These are phyloP conservation scores for Cyberlindnera xylosilytica DNA, from an alignment of 805 yeast genomes.

Conservation along the genomic window DNA sequence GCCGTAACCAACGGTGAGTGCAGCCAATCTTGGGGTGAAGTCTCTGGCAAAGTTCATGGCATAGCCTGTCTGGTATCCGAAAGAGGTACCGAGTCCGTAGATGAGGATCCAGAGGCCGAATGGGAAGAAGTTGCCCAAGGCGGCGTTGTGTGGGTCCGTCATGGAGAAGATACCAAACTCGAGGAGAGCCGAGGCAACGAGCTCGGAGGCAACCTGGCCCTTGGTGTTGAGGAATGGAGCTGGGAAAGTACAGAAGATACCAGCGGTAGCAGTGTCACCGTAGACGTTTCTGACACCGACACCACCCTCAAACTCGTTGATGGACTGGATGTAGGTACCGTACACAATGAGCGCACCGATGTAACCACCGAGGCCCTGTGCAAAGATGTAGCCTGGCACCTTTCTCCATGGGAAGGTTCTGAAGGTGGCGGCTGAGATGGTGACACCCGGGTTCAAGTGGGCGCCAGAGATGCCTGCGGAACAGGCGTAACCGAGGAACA, in stretches of 20 bases:
- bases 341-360: slow-evolving; percentile 44
- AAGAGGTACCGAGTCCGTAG: slow-evolving; percentile 43
- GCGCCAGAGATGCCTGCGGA: slow-evolving; percentile 59
- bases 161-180: slow-evolving; percentile 47
- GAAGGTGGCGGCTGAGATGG: slow-evolving; percentile 43
- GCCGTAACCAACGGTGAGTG: slow-evolving; percentile 46
- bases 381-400: slow-evolving; percentile 41
- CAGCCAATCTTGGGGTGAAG: slow-evolving; percentile 50
- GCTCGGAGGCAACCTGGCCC: slow-evolving; percentile 48
- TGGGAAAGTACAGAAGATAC: slow-evolving; percentile 47
- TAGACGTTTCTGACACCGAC: slow-evolving; percentile 23
- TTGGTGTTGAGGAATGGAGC: slow-evolving; percentile 36
- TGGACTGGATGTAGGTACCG: slow-evolving; percentile 41
- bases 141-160: slow-evolving; percentile 48
- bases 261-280: slow-evolving; percentile 34
- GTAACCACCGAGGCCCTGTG: slow-evolving; percentile 49
- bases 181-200: slow-evolving; percentile 41
- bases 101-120: slow-evolving; percentile 44
- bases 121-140: slow-evolving; percentile 45
- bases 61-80: slow-evolving; percentile 52
- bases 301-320: slow-evolving; percentile 35
- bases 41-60: slow-evolving; percentile 56
- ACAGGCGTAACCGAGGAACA: slow-evolving; percentile 46
- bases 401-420: slow-evolving; percentile 52
- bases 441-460: slow-evolving; percentile 54